Evolutionary conservation across 176 grass and related monocot species (phyloP), one percentile per base, ranked within the genome.

Genomic region (Neostapfia colusana): DNA sequence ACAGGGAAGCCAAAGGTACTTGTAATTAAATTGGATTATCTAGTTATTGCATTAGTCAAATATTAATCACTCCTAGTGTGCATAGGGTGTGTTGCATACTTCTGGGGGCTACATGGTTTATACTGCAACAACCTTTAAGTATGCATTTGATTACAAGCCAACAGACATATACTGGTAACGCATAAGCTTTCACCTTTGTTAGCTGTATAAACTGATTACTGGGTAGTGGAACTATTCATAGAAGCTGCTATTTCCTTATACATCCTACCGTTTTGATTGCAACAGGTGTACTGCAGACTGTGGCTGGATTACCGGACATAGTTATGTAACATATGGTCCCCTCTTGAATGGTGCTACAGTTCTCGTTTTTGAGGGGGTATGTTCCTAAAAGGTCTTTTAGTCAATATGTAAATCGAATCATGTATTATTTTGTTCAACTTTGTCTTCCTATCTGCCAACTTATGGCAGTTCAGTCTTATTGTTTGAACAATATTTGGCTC

Each of bases 231-330:
- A 50, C 10, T 49, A 67, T 42, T 66, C 11, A 65, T 50, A 25
- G 54, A 54, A 81, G 13, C 25, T 51, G 40, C 1, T 26, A 27
- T 72, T 20, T 87, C 79, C 82, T 88, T 83, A 90, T 40, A 10
- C 16, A 15, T 73, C 72, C 16, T 61, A 68, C 65, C 82, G 24
- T 84, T 69, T 82, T 65, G 63, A 70, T 89, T 62, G 41, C 45
- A 79, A 70, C 73, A 99, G 95, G 95, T 99, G 95, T 56, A 99
- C 95, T 81, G 95, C 95, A 72, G 95, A 99, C 69, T 99, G 95
- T 80, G 95, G 95, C 9, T 99, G 95, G 95, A 99, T 99, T 73
- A 99, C 95, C 59, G 95, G 95, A 36, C 95, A 99, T 74, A 99
- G 95, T 71, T 99, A 99, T 72, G 89, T 99, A 51, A 86, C 95